Evolutionary conservation across 371 early-diverging fungal species (phyloP).

Genomic region (Rhizopus arrhizus): DNA sequence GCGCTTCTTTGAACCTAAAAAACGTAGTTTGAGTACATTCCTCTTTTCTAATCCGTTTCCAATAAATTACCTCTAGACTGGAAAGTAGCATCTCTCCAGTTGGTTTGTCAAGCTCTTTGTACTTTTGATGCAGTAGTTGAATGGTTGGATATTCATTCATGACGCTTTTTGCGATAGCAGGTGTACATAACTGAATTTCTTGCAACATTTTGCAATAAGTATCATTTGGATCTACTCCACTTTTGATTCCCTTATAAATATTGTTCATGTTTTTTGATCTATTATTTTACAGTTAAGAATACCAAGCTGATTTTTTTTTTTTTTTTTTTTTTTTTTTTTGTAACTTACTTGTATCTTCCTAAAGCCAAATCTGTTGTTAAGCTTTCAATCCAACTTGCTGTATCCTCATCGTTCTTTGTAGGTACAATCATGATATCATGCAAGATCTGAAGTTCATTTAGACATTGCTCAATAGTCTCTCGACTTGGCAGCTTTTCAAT

Average conservation of each 20-base stretch:
- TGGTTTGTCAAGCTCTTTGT: constrained; percentile 21
- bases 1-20: constrained; percentile 37
- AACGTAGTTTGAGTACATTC: neutral
- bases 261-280: constrained; percentile 27
- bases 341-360: constrained; percentile 59
- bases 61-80: constrained; percentile 49
- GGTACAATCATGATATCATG: constrained; percentile 49
- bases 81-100: constrained; percentile 51
- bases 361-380: constrained; percentile 66
- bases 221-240: constrained; percentile 57
- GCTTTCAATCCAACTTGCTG: constrained; percentile 52
- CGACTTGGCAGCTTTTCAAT: constrained; percentile 27
- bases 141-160: constrained; percentile 57
- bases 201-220: constrained; percentile 69
- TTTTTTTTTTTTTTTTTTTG: neutral
- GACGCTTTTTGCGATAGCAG: constrained; percentile 60
- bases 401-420: constrained; percentile 53
- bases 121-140: constrained; percentile 56
- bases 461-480: constrained; percentile 39
- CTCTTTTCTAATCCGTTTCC: neutral
- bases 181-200: constrained; percentile 66
- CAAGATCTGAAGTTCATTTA: constrained; percentile 49
- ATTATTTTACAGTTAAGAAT: constrained; percentile 25
- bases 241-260: constrained; percentile 39
- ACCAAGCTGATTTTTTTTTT: neutral